Evolutionary conservation across 2,329 filamentous ascomycete species (phyloP).

Genomic region (Aureobasidium uvarum): DNA sequence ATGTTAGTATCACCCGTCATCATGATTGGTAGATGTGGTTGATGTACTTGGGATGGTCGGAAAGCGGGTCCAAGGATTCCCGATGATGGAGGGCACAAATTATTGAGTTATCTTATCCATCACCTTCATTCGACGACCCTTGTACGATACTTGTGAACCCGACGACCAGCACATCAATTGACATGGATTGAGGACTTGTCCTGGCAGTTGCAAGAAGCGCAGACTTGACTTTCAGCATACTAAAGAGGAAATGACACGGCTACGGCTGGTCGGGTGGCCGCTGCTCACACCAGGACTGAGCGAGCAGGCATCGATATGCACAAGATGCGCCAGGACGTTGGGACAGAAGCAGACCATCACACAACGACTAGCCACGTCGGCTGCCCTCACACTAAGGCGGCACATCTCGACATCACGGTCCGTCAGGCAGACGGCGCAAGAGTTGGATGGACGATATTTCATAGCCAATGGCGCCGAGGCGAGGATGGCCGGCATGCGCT

Average conservation of each 20-base stretch:
- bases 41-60: not conserved
- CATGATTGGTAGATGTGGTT: not conserved
- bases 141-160: not conserved
- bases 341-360: constrained; percentile 29
- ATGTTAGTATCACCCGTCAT: not conserved
- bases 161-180: not conserved
- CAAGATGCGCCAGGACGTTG: constrained; percentile 34
- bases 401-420: constrained; percentile 31
- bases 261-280: constrained; percentile 18
- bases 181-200: not conserved
- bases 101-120: constrained; percentile 11
- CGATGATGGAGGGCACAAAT: not conserved
- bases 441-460: constrained; percentile 38
- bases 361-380: constrained; percentile 30
- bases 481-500: constrained; percentile 20
- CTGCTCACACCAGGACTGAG: constrained; percentile 8
- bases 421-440: constrained; percentile 28
- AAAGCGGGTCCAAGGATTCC: not conserved
- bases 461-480: constrained; percentile 37
- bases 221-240: not conserved
- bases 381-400: constrained; percentile 26
- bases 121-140: not conserved
- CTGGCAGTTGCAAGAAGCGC: not conserved
- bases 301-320: constrained; percentile 31
- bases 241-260: constrained; percentile 6